Evolutionary conservation across 2,329 filamentous ascomycete genomes (phyloP), one percentile per base, ranked within the genome.

Genomic region (Claviceps cyperi): DNA sequence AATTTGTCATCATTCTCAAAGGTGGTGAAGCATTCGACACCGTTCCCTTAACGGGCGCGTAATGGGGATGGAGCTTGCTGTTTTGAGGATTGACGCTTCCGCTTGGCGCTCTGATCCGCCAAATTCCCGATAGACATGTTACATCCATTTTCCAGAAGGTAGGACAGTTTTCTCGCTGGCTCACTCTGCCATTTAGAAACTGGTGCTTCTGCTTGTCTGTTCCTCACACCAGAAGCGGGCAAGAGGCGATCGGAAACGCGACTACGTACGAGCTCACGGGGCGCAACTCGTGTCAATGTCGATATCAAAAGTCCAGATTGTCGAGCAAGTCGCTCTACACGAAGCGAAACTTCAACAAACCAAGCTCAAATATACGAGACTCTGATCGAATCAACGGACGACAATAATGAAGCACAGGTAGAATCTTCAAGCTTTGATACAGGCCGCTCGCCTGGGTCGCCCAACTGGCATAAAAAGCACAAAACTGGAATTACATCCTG

Each of bases 21-120:
- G 84, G 83, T 54, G 81, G 83, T 6, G 67, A 72, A 28, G 83
- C 82, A 0, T 86, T 88, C 60, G 76, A 78, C 11, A 80, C 83
- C 1, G 66, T 66, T 7, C 72, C 71, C 1, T 70, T 86, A 50
- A 75, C 75, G n/a, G 80, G 77, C 21, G 64, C 73, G 5, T 79
- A 86, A 54, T 87, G 84, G 84, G 83, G 71, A 6, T 80, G 82
- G 65, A 84, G 81, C 35, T 69, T 87, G 50, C 72, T 86, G 1
- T 74, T 87, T 28, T 84, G 84, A 28, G 68, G 77, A 19, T 60
- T 87, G 13, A 82, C 81, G 0, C 67, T 87, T n/a, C 82, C 82
- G 0, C 68, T 86, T 69, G 69, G 69, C 15, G 67, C 67, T 0
- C 50, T 69, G 46, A 66, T 71, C 17, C 65, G 69, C 19, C 64